Evolutionary conservation across 2,329 filamentous ascomycete species (phyloP), one percentile per base, ranked within the genome.

Genomic region (Arthrobotrys megalospora): DNA sequence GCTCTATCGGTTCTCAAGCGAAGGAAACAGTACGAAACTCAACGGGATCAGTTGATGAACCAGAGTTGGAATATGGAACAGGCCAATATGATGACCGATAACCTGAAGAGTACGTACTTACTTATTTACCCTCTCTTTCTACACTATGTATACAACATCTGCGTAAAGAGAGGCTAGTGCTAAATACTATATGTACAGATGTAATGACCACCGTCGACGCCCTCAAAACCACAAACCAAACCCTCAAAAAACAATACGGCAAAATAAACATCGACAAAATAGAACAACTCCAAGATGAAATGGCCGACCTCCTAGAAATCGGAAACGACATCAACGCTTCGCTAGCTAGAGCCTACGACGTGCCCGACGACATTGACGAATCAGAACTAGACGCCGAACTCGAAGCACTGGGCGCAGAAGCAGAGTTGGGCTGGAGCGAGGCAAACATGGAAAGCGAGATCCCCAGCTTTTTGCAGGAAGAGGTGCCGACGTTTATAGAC

Each of bases 51-150:
- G 86, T 90, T 98, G 67, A 92, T 97, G 85, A 89, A 91, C 80
- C 96, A 99, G 86, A 93, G 93, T 21, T 98, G 94, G 94, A 98
- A 98, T 86, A 97, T 99, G 94, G 94, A 98, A 86, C 94, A 97
- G 86, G 94, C 95, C 2, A 92, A 92, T 84, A 96, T 94, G 89
- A 97, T 98, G 95, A 94, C 97, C 86, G 95, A 98, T 86, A 98
- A 98, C 83, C 89, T 99, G 66, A 96, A 96, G 85, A 98, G 81
- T 82, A 80, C 48, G 72, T 14, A 1, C 43, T 36, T 50, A 28
- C 2, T 19, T 79, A 1, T 48, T 36, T 50, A 28, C 2, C 19
- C 79, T 47, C 72, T 58, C 47, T 24, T 19, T 50, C 21, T 55
- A 11, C 21, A 32, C 14, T 19, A 64, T 21, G 4, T 28, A 36